Conservation (phyloP, 2,329 filamentous ascomycete genomes). For the Trichoderma oligosporum region DNA sequence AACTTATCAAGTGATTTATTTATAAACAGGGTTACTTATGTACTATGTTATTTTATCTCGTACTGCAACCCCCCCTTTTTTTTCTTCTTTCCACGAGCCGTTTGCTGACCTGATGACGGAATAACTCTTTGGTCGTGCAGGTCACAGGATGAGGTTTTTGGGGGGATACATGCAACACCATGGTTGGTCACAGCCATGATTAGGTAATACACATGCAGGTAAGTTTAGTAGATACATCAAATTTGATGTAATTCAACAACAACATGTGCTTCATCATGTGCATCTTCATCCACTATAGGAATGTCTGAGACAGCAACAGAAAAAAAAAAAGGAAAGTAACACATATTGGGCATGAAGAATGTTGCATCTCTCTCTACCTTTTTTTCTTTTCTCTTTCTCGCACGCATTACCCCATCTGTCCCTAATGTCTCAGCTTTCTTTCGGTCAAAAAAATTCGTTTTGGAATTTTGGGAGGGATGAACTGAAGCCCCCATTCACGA, state of each 20-base stretch:
- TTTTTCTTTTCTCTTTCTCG: not conserved
- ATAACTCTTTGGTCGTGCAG: not conserved
- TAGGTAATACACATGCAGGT: not conserved
- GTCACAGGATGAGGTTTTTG: constrained; percentile 7
- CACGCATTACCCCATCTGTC: not conserved
- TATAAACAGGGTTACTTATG: not conserved
- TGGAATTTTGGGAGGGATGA: not conserved
- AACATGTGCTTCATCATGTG: not conserved
- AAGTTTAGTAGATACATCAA: too few species aligned
- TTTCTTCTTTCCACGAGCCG: not conserved
- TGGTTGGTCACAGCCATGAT: not conserved
- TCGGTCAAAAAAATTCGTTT: not conserved
- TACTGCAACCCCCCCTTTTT: not conserved
- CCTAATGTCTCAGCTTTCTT: constrained; percentile 9
- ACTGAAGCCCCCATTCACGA: not conserved
- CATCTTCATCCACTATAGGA: too few species aligned
- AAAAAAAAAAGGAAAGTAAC: not conserved
- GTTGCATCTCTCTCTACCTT: not conserved
- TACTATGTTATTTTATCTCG: not conserved
- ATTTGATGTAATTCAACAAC: not conserved
- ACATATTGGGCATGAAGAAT: not conserved
- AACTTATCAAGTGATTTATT: not conserved
- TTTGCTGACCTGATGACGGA: not conserved
- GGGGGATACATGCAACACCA: not conserved
- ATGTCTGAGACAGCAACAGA: too few species aligned